Conservation (phyloP, 2,329 filamentous ascomycete genomes). For the Emergomyces orientalis region DNA sequence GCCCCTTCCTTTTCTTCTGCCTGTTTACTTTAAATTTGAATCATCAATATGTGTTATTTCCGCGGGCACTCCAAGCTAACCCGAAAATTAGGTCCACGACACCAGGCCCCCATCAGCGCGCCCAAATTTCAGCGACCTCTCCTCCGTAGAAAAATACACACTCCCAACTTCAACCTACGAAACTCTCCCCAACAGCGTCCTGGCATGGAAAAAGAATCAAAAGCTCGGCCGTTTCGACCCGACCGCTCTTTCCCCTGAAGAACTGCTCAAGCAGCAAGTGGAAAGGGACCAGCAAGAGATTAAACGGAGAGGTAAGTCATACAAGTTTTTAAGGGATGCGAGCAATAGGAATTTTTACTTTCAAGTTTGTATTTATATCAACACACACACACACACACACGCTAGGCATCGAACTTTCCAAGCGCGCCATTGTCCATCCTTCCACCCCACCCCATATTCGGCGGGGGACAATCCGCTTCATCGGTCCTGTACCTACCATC, state of each 20-base stretch:
- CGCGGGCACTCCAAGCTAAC: neutral
- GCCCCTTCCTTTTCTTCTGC: neutral
- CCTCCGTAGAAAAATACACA: slow-evolving; percentile 76
- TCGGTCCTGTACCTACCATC: slow-evolving; percentile 35
- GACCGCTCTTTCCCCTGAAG: slow-evolving; percentile 61
- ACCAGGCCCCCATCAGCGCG: slow-evolving; percentile 65
- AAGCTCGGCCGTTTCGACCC: slow-evolving; percentile 96
- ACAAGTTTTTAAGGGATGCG: neutral
- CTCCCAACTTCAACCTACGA: slow-evolving; percentile 84
- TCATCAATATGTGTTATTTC: neutral
- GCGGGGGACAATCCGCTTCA: slow-evolving; percentile 35
- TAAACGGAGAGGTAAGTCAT: slow-evolving; percentile 50
- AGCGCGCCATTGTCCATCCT: slow-evolving; percentile 39
- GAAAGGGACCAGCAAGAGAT: slow-evolving; percentile 53
- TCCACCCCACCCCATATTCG: slow-evolving; percentile 35
- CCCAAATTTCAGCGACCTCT: slow-evolving; percentile 71
- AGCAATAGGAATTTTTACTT: neutral
- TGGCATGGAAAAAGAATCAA: slow-evolving; percentile 91
- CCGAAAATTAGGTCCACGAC: slow-evolving; percentile 58
- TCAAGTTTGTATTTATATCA: neutral
- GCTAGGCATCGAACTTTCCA: slow-evolving; percentile 34
- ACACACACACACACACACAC: neutral
- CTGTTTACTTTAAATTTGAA: neutral
- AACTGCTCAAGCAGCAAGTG: slow-evolving; percentile 60
- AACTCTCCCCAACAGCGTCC: slow-evolving; percentile 73